Conservation (phyloP, 1,284 basidiomycete species). For the Ceratobasidium sp. region DNA sequence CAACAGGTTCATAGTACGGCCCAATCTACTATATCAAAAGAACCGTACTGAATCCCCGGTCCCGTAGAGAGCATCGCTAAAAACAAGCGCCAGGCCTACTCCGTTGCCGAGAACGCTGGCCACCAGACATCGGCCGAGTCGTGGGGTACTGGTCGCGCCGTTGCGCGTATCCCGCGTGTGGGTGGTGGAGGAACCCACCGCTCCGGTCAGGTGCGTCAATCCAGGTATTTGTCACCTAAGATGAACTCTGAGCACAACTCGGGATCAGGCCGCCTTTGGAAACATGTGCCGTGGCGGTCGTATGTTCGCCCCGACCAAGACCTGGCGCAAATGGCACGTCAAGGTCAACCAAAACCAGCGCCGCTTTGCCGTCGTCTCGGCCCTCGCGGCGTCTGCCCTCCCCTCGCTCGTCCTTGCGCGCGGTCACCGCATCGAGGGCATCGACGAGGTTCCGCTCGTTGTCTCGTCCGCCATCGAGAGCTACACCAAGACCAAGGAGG, state of each 20-base stretch:
- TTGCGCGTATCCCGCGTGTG: constrained; percentile 99
- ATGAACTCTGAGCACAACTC: constrained; percentile 4
- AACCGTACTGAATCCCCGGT: neutral
- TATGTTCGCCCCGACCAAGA: constrained; percentile 99
- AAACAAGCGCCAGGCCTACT: constrained; percentile 98
- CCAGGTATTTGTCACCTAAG: neutral
- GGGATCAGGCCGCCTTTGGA: constrained; percentile 89
- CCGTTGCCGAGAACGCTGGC: constrained; percentile 97
- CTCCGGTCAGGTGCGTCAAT: constrained; percentile 82
- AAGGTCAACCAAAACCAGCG: constrained; percentile 99
- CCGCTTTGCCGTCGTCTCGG: constrained; percentile 97
- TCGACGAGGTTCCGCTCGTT: constrained; percentile 97
- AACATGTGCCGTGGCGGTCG: constrained; percentile 99
- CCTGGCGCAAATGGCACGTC: constrained; percentile 99
- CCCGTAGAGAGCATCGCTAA: constrained; percentile 93
- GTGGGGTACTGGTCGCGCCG: constrained; percentile 99
- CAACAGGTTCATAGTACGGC: constrained; percentile 96
- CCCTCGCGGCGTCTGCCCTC: constrained; percentile 96
- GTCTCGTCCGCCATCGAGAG: constrained; percentile 83
- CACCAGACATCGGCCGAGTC: constrained; percentile 99
- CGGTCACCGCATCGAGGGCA: constrained; percentile 98
- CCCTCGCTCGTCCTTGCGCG: constrained; percentile 99
- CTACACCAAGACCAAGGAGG: constrained; percentile 97
- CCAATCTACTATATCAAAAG: neutral
- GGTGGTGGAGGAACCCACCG: constrained; percentile 99